Evolutionary conservation across 108 stramenopile species (phyloP), one percentile per base, ranked within the genome.

Genomic region (Fragilariopsis cylindrus): DNA sequence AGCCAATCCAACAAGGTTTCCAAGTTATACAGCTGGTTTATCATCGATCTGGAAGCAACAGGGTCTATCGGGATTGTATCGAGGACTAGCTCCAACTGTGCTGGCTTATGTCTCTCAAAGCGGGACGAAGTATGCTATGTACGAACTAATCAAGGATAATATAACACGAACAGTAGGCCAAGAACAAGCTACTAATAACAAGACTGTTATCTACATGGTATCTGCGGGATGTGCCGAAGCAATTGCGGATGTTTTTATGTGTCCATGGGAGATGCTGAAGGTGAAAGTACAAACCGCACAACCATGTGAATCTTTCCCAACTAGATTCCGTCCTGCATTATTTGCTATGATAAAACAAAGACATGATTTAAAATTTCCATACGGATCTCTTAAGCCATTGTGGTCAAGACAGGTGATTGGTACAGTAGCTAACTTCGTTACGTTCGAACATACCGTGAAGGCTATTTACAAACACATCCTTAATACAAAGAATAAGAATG

Each of bases 251-350:
- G 70, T 82, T 2, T 39, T 69, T 45, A 75, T 82, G 77, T 77
- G 76, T 68, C 82, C 82, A 4, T 82, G 77, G 77, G 82, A 82
- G 62, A 82, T 76, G 75, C 47, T 74, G 46, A 82, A 82, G 56
- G 81, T 82, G 7, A 60, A 76, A 54, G 58, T 77, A 30, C 82
- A 72, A 57, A 76, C 71, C 11, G 7, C 64, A 7, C 47, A 18
- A 7, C 39, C 16, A 7, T 16, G n/a, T 11, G 53, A 57, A 13
- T 50, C 42, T 46, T 67, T 67, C 50, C 77, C 71, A 5, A 19
- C 67, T 4, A 45, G 18, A 3, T 63, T 66, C 12, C 62, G 71
- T 11, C 70, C 70, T 9, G 76, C 75, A 1, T 47, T 77, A 60
- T 42, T 18, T 7, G 16, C 48, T 2, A 72, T 82, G 68, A 41